phyloP scores from a whole-genome alignment of 768 basidiomycete genomes.

The Suillus ampliporus region DNA sequence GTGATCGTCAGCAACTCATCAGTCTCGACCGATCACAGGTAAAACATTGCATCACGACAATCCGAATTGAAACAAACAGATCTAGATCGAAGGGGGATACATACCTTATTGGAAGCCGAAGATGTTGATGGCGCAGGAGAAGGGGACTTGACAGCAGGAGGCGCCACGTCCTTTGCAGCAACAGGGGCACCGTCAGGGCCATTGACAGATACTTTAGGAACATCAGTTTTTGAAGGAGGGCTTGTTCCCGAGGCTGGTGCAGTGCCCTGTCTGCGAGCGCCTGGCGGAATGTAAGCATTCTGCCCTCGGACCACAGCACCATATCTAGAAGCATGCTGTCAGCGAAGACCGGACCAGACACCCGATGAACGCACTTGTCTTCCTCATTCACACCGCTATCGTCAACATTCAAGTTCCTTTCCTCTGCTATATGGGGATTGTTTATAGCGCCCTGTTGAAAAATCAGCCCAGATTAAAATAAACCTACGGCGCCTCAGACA shows the following conservation, averaged over 20 bases:
- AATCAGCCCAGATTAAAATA: conserved; percentile 18
- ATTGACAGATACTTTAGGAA: conserved; percentile 79
- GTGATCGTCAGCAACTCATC: conserved; percentile 12
- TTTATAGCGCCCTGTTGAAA: conserved; percentile 56
- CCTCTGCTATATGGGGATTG: conserved; percentile 91
- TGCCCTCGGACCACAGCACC: conserved; percentile 88
- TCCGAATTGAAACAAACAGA: conserved; percentile 11
- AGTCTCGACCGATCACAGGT: conserved; percentile 19
- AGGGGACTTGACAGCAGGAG: conserved; percentile 61
- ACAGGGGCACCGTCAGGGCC: conserved; percentile 72
- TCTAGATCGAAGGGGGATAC: neutral
- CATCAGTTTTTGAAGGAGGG: conserved; percentile 44
- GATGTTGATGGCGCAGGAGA: conserved; percentile 61
- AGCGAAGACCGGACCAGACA: conserved; percentile 89
- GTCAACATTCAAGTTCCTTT: conserved; percentile 69
- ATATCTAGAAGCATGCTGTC: conserved; percentile 88
- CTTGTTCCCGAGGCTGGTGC: conserved; percentile 20
- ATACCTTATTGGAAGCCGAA: conserved; percentile 56
- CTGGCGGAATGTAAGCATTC: conserved; percentile 94
- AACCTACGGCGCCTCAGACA: conserved; percentile 31
- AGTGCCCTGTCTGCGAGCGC: conserved; percentile 65
- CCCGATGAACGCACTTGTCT: conserved; percentile 83
- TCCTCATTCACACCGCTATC: conserved; percentile 89
- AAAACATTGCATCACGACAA: conserved; percentile 6
- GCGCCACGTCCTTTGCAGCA: conserved; percentile 46